These are phyloP conservation scores for Trichoderma breve DNA, from an alignment of 2,329 filamentous ascomycete species.

Conservation along the genomic window DNA sequence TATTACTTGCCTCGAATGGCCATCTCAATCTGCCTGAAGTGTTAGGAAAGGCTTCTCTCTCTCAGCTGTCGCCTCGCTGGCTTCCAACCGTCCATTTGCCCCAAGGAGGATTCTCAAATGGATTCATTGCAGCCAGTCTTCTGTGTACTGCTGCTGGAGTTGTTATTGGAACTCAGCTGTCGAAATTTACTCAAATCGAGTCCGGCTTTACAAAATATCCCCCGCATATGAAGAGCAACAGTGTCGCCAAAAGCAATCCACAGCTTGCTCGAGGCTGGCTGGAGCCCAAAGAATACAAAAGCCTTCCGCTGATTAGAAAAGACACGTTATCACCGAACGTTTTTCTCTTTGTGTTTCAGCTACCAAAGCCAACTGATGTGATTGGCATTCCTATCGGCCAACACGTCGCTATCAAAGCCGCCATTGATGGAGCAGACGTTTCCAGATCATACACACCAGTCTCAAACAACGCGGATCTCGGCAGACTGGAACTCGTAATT, in stretches of 20 bases:
- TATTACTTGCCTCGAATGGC: background rate
- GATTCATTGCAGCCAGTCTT: background rate
- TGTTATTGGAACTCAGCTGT: background rate
- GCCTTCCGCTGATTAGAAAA: constrained; percentile 45
- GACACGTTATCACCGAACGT: constrained; percentile 42
- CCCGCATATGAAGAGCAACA: background rate
- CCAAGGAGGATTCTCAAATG: background rate
- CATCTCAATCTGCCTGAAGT: background rate
- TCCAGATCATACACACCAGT: constrained; percentile 54
- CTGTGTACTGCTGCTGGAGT: background rate
- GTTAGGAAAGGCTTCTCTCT: background rate
- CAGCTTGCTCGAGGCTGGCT: background rate
- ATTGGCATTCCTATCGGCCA: constrained; percentile 57
- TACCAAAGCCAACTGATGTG: constrained; percentile 44
- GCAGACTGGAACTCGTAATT: constrained; percentile 50
- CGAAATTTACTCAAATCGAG: background rate
- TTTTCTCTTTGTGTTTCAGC: constrained; percentile 47
- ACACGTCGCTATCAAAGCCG: constrained; percentile 52
- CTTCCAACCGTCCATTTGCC: background rate
- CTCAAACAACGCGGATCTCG: constrained; percentile 50
- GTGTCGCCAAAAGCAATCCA: background rate
- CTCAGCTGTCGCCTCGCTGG: background rate
- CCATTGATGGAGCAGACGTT: constrained; percentile 45
- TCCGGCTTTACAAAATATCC: constrained; percentile 7
- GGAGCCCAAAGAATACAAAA: constrained; percentile 21